These are phyloP conservation scores for Camelina hispida DNA, from an alignment of 345 rosid genomes.

Conservation along the genomic window DNA sequence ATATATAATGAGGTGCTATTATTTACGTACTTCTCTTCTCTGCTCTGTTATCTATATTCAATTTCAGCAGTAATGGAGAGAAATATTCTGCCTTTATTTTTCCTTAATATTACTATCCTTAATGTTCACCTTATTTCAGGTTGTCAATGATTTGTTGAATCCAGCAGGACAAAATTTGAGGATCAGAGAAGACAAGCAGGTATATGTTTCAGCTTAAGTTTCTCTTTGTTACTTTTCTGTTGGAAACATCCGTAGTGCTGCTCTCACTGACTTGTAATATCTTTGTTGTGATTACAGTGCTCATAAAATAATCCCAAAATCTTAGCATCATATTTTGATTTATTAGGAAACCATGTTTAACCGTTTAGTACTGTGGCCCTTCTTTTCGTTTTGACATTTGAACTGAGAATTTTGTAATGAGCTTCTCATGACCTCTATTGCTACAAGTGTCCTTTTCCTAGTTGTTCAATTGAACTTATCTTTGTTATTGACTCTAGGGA, in stretches of 20 bases:
- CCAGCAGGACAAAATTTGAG: slow-evolving; percentile 98
- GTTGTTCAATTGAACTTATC: not conserved
- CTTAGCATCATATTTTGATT: not conserved
- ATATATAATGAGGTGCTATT: slow-evolving; percentile 92
- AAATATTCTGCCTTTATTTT: slow-evolving; percentile 28
- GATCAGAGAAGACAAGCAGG: slow-evolving; percentile 99
- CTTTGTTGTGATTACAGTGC: slow-evolving; percentile 7
- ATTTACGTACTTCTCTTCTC: slow-evolving; percentile 31
- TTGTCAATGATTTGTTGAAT: slow-evolving; percentile 92
- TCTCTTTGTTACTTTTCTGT: slow-evolving; percentile 20
- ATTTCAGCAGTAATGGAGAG: slow-evolving; percentile 23
- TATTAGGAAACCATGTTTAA: slow-evolving; percentile 15
- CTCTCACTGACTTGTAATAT: slow-evolving; percentile 8
- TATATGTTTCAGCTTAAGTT: slow-evolving; percentile 40
- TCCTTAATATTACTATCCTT: slow-evolving; percentile 30
- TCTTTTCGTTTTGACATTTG: slow-evolving; percentile 1
- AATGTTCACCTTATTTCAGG: slow-evolving; percentile 58
- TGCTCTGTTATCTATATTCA: slow-evolving; percentile 20
- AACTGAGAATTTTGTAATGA: slow-evolving; percentile 10
- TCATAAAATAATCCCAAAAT: slow-evolving; percentile 4
- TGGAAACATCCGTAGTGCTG: slow-evolving; percentile 14
- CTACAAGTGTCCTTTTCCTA: slow-evolving; percentile 17
- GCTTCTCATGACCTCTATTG: slow-evolving; percentile 18
- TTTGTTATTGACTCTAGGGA: slow-evolving; percentile 61
- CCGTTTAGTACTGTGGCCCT: slow-evolving; percentile 1